A percentile compares a stretch with the other conserved stretches of the same genome.
These are phyloP conservation scores for Lactarius sp. DNA, from an alignment of 768 basidiomycete genomes.

Conservation along the genomic window DNA sequence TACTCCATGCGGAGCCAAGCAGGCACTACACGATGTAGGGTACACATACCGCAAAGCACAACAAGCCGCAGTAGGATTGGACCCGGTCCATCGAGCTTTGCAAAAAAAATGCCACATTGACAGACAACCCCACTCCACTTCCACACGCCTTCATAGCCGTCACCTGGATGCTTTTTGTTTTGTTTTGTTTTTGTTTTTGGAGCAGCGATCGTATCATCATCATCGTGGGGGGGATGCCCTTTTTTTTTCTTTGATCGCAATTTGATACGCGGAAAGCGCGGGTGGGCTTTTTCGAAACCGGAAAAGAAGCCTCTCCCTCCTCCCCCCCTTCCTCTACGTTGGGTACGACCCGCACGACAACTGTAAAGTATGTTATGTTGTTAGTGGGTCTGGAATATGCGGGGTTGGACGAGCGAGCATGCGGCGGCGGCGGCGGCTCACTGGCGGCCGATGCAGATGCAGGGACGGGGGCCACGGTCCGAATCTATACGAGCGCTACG, in stretches of 20 bases:
- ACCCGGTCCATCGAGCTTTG: no score
- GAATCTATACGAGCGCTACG: not conserved
- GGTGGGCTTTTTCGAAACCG: not conserved
- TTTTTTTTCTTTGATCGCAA: not conserved
- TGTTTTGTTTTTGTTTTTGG: no score
- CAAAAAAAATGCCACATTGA: not conserved
- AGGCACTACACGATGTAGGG: conserved; percentile 13
- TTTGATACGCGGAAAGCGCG: conserved; percentile 2
- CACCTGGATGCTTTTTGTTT: not conserved
- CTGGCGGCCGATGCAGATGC: not conserved
- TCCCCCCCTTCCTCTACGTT: not conserved
- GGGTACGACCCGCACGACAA: not conserved
- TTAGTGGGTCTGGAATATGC: not conserved
- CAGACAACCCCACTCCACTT: not conserved
- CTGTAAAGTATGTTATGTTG: not conserved
- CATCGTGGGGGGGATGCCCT: not conserved
- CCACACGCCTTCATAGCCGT: not conserved
- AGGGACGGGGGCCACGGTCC: not conserved
- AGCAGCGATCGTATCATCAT: not conserved
- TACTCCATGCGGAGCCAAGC: conserved; percentile 8
- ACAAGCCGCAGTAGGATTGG: not conserved
- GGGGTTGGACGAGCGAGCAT: not conserved
- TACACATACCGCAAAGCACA: not conserved
- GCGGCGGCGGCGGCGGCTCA: no score
- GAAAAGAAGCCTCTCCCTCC: not conserved